These are phyloP conservation scores for Hanseniaspora jakobsenii DNA, from an alignment of 805 yeast genomes.

Conservation along the genomic window DNA sequence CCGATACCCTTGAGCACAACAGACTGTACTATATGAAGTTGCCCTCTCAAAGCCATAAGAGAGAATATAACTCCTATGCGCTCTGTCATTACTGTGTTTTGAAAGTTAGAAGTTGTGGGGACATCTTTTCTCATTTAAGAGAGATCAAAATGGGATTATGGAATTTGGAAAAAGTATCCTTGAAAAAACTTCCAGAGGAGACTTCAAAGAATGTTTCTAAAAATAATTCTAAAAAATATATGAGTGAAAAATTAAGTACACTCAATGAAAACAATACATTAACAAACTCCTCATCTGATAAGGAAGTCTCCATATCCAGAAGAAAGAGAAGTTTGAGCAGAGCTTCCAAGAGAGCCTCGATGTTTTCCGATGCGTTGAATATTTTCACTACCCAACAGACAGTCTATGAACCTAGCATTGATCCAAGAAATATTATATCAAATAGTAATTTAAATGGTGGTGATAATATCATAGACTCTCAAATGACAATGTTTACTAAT, in stretches of 20 bases:
- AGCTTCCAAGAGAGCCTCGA: slow-evolving; percentile 11
- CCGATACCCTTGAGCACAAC: slow-evolving; percentile 61
- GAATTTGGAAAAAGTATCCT: slow-evolving; percentile 37
- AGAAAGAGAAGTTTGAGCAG: slow-evolving; percentile 13
- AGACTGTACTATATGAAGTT: slow-evolving; percentile 59
- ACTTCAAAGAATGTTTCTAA: too few relatives aligned
- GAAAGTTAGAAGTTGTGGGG: slow-evolving; percentile 71
- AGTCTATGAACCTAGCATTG: slow-evolving; percentile 5
- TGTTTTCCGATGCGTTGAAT: slow-evolving; percentile 18
- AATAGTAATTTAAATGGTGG: too few relatives aligned
- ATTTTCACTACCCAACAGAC: slow-evolving; percentile 12
- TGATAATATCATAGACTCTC: too few relatives aligned
- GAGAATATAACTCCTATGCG: slow-evolving; percentile 38
- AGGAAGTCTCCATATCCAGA: background rate
- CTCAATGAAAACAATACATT: background rate
- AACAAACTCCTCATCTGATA: background rate
- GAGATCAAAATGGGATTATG: slow-evolving; percentile 49
- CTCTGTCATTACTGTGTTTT: slow-evolving; percentile 73
- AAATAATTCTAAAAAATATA: too few relatives aligned
- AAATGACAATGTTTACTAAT: slow-evolving; percentile 23
- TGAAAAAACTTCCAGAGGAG: slow-evolving; percentile 20
- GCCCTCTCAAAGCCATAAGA: slow-evolving; percentile 23
- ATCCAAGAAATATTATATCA: too few relatives aligned
- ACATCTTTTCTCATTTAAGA: slow-evolving; percentile 65
- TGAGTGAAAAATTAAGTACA: too few relatives aligned